Percentiles rank a stretch among this genome's conserved stretches.
Conservation (phyloP, 1,284 basidiomycete species). For the Ceratobasidium sp. region DNA sequence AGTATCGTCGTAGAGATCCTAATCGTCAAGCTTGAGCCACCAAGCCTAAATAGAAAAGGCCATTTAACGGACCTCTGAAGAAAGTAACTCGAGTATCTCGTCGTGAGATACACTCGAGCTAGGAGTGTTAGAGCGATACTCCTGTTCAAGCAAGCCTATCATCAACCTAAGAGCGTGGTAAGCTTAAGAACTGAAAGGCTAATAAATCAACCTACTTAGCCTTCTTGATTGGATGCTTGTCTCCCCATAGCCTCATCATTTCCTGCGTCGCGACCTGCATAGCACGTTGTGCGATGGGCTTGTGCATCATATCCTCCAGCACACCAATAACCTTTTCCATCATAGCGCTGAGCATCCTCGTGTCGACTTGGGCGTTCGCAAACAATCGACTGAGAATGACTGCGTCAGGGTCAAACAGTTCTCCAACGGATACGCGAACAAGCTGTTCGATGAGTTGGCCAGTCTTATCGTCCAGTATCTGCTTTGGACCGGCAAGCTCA, state of each 20-base stretch:
- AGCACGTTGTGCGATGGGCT: conserved; percentile 30
- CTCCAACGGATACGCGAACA: conserved; percentile 52
- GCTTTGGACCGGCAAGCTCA: neutral
- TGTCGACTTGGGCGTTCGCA: conserved; percentile 51
- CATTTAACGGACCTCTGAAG: conserved; percentile 7
- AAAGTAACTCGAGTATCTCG: conserved; percentile 39
- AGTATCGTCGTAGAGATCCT: conserved; percentile 48
- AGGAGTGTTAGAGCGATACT: conserved; percentile 29
- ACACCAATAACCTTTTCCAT: conserved; percentile 51
- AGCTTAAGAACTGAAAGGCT: neutral
- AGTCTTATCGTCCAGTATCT: conserved; percentile 38
- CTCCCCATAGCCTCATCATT: conserved; percentile 23
- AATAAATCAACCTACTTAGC: conserved; percentile 46
- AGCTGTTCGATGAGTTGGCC: conserved; percentile 47
- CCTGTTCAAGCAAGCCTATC: conserved; percentile 45
- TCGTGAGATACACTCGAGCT: conserved; percentile 14
- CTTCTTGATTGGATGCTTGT: conserved; percentile 52
- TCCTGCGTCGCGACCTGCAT: conserved; percentile 32
- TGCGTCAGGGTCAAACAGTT: conserved; percentile 47
- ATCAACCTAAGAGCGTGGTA: conserved; percentile 31
- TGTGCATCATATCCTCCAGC: conserved; percentile 51
- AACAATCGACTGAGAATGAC: conserved; percentile 34
- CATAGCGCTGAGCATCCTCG: conserved; percentile 50
- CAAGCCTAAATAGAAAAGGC: no score
- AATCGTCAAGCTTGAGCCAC: neutral